Base-by-base conservation (phyloP, 805 yeast genomes). In the Yarrowia divulgata region DNA sequence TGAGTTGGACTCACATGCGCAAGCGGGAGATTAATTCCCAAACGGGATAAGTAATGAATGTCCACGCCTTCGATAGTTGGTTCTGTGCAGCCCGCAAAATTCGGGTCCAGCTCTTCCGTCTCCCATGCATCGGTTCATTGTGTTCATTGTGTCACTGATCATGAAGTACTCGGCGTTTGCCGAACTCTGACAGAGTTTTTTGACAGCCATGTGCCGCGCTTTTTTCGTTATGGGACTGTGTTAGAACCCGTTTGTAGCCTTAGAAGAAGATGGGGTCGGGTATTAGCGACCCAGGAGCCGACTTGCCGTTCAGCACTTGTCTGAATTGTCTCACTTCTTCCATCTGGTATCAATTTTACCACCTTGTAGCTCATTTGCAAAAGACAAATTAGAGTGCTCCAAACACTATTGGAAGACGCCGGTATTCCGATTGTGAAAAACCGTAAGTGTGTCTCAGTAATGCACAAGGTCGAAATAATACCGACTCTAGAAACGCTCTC, bases 1-100 rank as follows among this genome's bases (percentile, higher is more conserved):
- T 52, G 60, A 37, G 58, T 37, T 54, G 57, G 39, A 10, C 40
- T 7, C 23, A n/a, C 40, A 50, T 34, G 57, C 32, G 12, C 43
- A 32, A 2, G 43, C 62, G 37, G 63, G 48, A 57, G 37, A 42
- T 57, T n/a, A 40, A 23, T 39, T 40, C 63, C 63, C 63, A 40
- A 57, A 14, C 3, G 32, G 48, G 63, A 19, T 8, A 6, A 1
- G 35, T 39, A 39, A 55, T 54, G 62, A 29, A 37, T 16, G 39
- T 39, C 19, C 19, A 12, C 19, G 46, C 39, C 35, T 55, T 39
- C 62, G 62, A 39, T 19, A 19, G 35, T 23, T 43, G 57, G 14
- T 55, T 55, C 62, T 14, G 16, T 55, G 62, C 62, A 55, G 58
- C 58, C 37, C 58, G n/a, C 14, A 16, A 32, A 29, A 16, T 14